These are phyloP conservation scores for Pichia phayaonensis DNA, from an alignment of 805 yeast genomes.

Conservation along the genomic window DNA sequence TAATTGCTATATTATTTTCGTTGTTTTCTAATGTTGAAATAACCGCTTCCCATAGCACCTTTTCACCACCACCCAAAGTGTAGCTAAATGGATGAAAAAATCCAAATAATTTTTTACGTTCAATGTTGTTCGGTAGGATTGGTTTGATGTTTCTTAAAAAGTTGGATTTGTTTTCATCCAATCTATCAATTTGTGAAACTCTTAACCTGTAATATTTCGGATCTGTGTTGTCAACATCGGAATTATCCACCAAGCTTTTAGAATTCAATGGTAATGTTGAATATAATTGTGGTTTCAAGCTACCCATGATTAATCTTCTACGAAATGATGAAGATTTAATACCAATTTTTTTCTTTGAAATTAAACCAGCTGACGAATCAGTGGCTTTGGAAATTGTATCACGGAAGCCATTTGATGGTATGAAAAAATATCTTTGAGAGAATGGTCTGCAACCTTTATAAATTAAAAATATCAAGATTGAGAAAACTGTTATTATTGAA, in stretches of 20 bases:
- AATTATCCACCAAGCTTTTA: background rate
- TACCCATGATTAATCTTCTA: conserved; percentile 27
- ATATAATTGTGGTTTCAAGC: conserved; percentile 25
- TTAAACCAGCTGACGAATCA: conserved; percentile 13
- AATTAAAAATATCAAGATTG: background rate
- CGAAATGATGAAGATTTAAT: conserved; percentile 21
- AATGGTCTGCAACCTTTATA: conserved; percentile 18
- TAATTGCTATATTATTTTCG: conserved; percentile 45
- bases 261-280: conserved; percentile 28
- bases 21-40: conserved; percentile 51
- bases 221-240: conserved; percentile 11
- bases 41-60: conserved; percentile 93
- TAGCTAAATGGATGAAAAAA: conserved; percentile 94
- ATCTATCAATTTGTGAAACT: conserved; percentile 22
- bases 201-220: conserved; percentile 15
- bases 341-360: conserved; percentile 20
- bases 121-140: conserved; percentile 24
- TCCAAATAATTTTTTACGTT: conserved; percentile 52
- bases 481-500: background rate
- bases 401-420: conserved; percentile 25
- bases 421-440: conserved; percentile 17
- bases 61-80: conserved; percentile 98
- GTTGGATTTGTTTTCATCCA: conserved; percentile 10
- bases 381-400: conserved; percentile 19
- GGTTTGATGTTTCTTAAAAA: conserved; percentile 22